These are phyloP conservation scores for Vigna trinervia DNA, from an alignment of 306 rosid genomes.

Conservation along the genomic window DNA sequence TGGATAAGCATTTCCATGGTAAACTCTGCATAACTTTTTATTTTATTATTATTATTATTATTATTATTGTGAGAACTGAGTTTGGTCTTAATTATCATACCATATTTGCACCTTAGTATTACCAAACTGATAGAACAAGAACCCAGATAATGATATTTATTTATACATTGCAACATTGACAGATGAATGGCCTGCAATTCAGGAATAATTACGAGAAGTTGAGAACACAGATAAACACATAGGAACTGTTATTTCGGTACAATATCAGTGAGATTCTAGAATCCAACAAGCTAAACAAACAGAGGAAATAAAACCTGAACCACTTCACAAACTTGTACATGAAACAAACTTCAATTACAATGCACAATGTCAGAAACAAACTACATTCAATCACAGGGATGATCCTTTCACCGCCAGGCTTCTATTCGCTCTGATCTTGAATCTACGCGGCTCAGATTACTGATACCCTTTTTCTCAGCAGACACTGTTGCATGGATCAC, in stretches of 20 bases:
- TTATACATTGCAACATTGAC: slow-evolving; percentile 3
- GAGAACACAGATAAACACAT: slow-evolving; percentile 39
- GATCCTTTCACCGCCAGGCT: slow-evolving; percentile 76
- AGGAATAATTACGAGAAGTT: slow-evolving; percentile 29
- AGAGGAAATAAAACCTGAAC: slow-evolving; percentile 35
- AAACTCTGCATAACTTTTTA: too few relatives aligned
- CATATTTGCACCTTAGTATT: background rate
- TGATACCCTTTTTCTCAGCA: slow-evolving; percentile 61
- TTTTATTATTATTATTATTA: too few relatives aligned
- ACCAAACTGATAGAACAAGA: background rate
- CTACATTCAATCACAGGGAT: slow-evolving; percentile 24
- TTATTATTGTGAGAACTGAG: background rate
- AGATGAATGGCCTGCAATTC: background rate
- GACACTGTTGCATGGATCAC: slow-evolving; percentile 43
- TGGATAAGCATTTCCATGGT: too few relatives aligned
- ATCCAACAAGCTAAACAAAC: slow-evolving; percentile 51
- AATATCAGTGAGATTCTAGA: slow-evolving; percentile 45
- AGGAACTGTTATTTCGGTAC: slow-evolving; percentile 28
- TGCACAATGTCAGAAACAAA: slow-evolving; percentile 47
- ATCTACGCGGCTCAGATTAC: slow-evolving; percentile 60
- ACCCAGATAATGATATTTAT: background rate
- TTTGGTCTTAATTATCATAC: slow-evolving; percentile 1
- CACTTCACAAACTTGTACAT: slow-evolving; percentile 53
- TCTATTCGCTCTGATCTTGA: slow-evolving; percentile 65
- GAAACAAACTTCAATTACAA: slow-evolving; percentile 48